Base-by-base conservation (phyloP, 495 filamentous ascomycete species). In the Terfezia boudieri region DNA sequence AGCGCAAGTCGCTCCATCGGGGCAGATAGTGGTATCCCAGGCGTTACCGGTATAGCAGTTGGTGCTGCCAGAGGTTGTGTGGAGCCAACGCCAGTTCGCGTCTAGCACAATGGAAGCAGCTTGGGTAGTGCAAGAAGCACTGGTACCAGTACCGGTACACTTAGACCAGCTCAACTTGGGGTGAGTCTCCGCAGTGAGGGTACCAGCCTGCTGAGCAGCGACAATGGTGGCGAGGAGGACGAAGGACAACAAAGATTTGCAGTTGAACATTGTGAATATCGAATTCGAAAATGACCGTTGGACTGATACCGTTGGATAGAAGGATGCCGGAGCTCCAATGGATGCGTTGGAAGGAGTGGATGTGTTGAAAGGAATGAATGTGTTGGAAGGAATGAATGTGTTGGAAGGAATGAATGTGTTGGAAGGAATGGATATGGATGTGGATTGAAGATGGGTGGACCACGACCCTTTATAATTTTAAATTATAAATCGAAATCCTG, bases 41-140 rank as follows among this genome's bases (percentile, higher is more conserved):
- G 67, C 67, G 61, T 73, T 75, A 55, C 76, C 79, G 36, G 70
- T 74, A 63, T 80, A 83, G 74, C 78, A 83, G 67, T 82, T 81
- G 59, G 71, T 74, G 59, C 66, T 76, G 51, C 70, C 69, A 37
- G 65, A 63, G 16, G 65, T 68, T 1, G 66, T 64, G 59, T 81
- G 78, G 26, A 78, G 61, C 75, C 75, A 78, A 23, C 78, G 73
- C 73, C 78, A 82, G 64, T 79, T 81, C 56, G 78, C 64, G 64
- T 84, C 81, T 38, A 83, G 68, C 36, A 78, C 76, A 12, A 84
- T 66, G 35, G 71, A 73, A 51, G 73, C 76, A 26, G 66, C 57
- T 52, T 70, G 63, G 37, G 68, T 66, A 26, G 70, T 71, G 68
- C 79, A 83, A 20, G 20, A 20, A 20, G 20, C 20, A 20, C 20